These are phyloP conservation scores for Ampelomyces quisqualis DNA, from an alignment of 2,329 filamentous ascomycete species.

Conservation along the genomic window DNA sequence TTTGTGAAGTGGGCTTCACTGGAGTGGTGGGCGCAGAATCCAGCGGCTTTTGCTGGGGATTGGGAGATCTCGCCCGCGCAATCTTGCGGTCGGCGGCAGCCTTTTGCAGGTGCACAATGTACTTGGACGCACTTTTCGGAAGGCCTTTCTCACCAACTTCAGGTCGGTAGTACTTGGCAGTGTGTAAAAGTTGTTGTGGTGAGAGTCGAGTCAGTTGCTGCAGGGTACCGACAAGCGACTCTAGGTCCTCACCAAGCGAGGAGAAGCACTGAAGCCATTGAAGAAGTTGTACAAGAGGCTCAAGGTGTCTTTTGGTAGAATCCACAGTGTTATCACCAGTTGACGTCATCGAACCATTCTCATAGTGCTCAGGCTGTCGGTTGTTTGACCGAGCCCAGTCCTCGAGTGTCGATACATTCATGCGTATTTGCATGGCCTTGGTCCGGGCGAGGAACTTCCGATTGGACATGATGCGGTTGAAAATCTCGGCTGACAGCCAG, in stretches of 20 bases:
- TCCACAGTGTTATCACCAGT: constrained; percentile 87
- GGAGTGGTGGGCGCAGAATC: constrained; percentile 38
- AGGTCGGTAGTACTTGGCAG: constrained; percentile 87
- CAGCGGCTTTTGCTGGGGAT: constrained; percentile 39
- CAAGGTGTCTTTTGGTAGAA: constrained; percentile 77
- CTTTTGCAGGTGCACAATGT: constrained; percentile 76
- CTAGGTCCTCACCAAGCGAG: constrained; percentile 84
- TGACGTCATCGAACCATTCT: constrained; percentile 82
- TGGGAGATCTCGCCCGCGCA: constrained; percentile 32
- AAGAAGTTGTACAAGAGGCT: constrained; percentile 86
- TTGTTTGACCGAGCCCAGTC: constrained; percentile 96
- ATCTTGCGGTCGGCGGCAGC: constrained; percentile 60
- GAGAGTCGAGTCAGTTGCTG: constrained; percentile 84
- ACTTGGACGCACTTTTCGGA: constrained; percentile 84
- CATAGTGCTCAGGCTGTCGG: constrained; percentile 90
- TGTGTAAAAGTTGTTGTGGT: constrained; percentile 85
- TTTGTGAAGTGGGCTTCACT: constrained; percentile 27
- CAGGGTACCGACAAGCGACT: constrained; percentile 82
- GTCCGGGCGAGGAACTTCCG: constrained; percentile 91
- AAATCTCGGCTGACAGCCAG: constrained; percentile 93
- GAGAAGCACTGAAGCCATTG: constrained; percentile 99
- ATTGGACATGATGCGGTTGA: constrained; percentile 97
- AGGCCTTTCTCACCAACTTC: constrained; percentile 94
- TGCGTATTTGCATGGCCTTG: constrained; percentile 99
- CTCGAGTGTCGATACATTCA: constrained; percentile 94